These are phyloP conservation scores for Penicillium freii DNA, from an alignment of 2,329 filamentous ascomycete species.

Conservation along the genomic window DNA sequence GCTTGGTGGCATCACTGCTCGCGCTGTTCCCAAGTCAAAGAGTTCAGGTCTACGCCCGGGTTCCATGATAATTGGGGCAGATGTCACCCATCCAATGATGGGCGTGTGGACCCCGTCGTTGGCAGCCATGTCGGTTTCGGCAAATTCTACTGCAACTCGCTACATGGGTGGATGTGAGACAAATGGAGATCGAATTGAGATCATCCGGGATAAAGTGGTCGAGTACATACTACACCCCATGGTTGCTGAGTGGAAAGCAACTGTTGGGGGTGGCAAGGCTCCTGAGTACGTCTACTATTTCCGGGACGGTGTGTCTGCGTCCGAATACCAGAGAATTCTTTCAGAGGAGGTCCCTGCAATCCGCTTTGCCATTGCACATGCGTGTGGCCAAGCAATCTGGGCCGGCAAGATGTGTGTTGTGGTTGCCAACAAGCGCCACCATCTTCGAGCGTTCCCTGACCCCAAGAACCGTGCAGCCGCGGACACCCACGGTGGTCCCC, in stretches of 20 bases:
- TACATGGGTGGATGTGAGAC: conserved; percentile 79
- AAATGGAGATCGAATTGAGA: conserved; percentile 79
- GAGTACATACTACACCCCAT: conserved; percentile 64
- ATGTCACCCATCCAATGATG: conserved; percentile 80
- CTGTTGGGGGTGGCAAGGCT: conserved; percentile 51
- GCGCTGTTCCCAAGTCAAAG: conserved; percentile 47
- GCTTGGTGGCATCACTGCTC: conserved; percentile 75
- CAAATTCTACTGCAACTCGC: conserved; percentile 67
- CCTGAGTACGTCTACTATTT: conserved; percentile 85
- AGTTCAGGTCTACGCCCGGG: conserved; percentile 35
- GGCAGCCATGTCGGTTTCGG: conserved; percentile 81
- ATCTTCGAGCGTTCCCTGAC: conserved; percentile 86
- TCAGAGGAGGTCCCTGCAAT: conserved; percentile 63
- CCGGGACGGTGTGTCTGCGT: conserved; percentile 87
- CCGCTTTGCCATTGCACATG: conserved; percentile 10
- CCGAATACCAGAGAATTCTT: conserved; percentile 77
- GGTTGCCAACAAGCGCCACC: conserved; percentile 89
- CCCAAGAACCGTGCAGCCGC: conserved; percentile 47
- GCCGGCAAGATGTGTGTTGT: conserved; percentile 76
- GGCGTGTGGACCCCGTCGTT: conserved; percentile 69
- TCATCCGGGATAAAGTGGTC: conserved; percentile 68
- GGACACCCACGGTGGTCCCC: conserved; percentile 76
- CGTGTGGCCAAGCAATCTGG: conserved; percentile 21
- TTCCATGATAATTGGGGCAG: conserved; percentile 84
- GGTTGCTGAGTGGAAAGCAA: conserved; percentile 62